phyloP scores from a whole-genome alignment of 345 rosid species.

The Eucalyptus paniculata region DNA sequence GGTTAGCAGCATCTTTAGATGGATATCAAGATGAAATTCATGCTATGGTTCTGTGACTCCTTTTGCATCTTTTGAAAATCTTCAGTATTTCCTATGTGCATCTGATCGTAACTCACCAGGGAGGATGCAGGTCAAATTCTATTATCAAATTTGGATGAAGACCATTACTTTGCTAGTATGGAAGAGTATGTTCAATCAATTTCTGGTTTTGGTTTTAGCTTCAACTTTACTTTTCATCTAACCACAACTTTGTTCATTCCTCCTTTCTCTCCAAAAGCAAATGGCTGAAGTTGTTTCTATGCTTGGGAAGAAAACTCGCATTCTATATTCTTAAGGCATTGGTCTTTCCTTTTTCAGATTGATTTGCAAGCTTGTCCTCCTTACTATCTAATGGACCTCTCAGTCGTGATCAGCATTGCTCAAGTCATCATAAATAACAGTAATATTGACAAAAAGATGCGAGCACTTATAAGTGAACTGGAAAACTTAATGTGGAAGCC shows the following conservation, averaged over 20 bases:
- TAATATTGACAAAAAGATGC: not conserved
- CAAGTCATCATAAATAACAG: not conserved
- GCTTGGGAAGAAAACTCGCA: not conserved
- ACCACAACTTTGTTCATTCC: not conserved
- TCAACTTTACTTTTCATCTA: not conserved
- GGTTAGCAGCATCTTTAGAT: not conserved
- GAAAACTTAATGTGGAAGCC: rapidly evolving
- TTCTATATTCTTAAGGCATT: not conserved
- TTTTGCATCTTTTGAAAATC: not conserved
- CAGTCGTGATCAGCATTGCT: not conserved
- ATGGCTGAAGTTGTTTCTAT: not conserved
- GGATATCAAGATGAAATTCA: not conserved
- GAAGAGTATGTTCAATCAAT: not conserved
- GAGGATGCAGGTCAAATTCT: not conserved
- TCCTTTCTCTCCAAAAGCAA: not conserved
- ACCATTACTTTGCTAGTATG: not conserved
- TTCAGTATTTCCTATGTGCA: not conserved
- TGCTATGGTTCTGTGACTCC: not conserved
- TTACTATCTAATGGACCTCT: not conserved
- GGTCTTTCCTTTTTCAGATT: not conserved
- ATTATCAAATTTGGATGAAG: not conserved
- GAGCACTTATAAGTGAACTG: not conserved
- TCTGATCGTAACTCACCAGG: not conserved
- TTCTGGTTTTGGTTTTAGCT: not conserved
- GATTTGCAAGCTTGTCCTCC: not conserved